Base-by-base conservation (phyloP, 2,329 filamentous ascomycete genomes). In the Sporothrix brunneoviolacea region DNA sequence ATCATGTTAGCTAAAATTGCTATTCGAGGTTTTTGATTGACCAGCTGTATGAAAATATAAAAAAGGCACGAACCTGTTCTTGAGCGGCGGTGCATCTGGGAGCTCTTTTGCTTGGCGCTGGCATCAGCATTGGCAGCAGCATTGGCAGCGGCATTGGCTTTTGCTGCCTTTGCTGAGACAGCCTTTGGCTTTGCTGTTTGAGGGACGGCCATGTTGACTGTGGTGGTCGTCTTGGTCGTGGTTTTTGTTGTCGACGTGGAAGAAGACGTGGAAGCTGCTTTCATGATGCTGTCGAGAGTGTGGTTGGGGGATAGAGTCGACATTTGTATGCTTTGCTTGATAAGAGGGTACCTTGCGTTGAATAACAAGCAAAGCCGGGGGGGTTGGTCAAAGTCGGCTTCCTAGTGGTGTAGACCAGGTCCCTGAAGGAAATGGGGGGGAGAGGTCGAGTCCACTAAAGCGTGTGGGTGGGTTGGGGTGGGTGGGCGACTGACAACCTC, bases 21-120 rank as follows among this genome's bases (percentile, higher is more conserved):
- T n/a, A n/a, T n/a, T n/a, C n/a, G n/a, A n/a, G n/a, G n/a, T n/a
- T n/a, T n/a, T n/a, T n/a, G n/a, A n/a, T n/a, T n/a, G n/a, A n/a
- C n/a, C n/a, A n/a, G n/a, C n/a, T n/a, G n/a, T n/a, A n/a, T n/a
- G n/a, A n/a, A n/a, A n/a, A n/a, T n/a, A n/a, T n/a, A n/a, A n/a
- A 5, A 28, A 10, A 10, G 10, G 24, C 24, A 28, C 85, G 64
- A 79, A 95, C 91, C 91, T 82, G 90, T 94, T 71, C 91, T 83
- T 69, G 91, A 96, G 64, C 91, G 82, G 68, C 90, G 84, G 70
- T 96, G 91, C 83, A 93, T 90, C 75, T 95, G 91, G 62, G 82
- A 72, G 41, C 37, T 50, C 70, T 87, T 85, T 64, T 79, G 73
- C 71, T 86, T 88, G 57, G 80, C 67, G 48, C 32, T n/a, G n/a